Evolutionary conservation across 1,284 basidiomycete species (phyloP).

Genomic region (Ganoderma meredithae): DNA sequence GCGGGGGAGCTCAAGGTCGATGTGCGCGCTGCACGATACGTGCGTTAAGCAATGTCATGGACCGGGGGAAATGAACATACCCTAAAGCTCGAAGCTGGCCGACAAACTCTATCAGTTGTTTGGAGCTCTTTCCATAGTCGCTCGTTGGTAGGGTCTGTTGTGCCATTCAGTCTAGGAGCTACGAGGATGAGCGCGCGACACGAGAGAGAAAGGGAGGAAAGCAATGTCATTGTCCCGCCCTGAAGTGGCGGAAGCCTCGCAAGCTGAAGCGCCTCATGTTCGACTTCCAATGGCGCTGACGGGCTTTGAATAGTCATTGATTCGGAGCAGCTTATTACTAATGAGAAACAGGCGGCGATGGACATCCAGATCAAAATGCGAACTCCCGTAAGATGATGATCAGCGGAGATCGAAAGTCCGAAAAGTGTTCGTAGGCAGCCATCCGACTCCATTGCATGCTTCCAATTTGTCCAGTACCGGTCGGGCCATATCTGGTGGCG

Average conservation of each 20-base stretch:
- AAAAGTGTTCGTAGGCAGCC: background rate
- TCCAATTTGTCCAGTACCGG: too few relatives aligned
- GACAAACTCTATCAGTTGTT: constrained; percentile 55
- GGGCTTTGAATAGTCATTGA: background rate
- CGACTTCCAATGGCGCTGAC: background rate
- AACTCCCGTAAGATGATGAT: background rate
- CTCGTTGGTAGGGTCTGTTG: constrained; percentile 15
- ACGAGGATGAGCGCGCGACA: too few relatives aligned
- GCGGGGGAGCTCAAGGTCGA: constrained; percentile 39
- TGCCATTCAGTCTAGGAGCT: background rate
- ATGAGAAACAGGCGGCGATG: background rate
- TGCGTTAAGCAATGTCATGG: background rate
- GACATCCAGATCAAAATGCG: background rate
- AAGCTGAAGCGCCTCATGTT: too few relatives aligned
- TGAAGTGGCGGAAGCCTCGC: background rate
- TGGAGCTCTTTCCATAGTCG: constrained; percentile 55
- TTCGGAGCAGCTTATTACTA: background rate
- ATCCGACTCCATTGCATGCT: too few relatives aligned
- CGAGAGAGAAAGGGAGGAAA: background rate
- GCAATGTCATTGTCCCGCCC: background rate
- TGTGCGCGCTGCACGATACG: constrained; percentile 34
- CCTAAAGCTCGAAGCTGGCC: constrained; percentile 54
- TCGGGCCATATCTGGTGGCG: background rate
- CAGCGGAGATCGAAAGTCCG: background rate
- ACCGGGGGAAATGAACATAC: constrained; percentile 35